Conservation (phyloP, 148 eudicot species). For the Linanthus parryae region DNA sequence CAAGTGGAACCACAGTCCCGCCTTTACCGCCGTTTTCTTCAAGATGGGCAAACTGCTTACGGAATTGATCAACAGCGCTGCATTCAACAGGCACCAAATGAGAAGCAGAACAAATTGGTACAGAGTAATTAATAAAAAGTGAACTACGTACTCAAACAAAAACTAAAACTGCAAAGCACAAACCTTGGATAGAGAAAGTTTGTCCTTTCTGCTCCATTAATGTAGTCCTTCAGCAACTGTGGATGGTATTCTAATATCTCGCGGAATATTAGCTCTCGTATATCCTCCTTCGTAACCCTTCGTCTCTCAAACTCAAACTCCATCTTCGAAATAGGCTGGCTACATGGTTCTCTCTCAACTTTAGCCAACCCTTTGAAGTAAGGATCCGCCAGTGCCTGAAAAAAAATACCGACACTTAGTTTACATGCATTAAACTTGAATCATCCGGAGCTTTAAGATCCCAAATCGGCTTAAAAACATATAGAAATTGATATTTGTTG, state of each 20-base stretch:
- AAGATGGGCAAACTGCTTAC: constrained; percentile 62
- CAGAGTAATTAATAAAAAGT: neutral
- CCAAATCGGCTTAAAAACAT: no score
- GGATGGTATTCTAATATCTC: constrained; percentile 76
- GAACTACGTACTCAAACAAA: neutral
- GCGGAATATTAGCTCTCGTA: constrained; percentile 52
- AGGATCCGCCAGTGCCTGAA: constrained; percentile 63
- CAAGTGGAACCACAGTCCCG: constrained; percentile 36
- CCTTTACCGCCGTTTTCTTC: constrained; percentile 51
- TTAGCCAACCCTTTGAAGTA: constrained; percentile 66
- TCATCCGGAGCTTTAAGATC: no score
- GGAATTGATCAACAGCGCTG: constrained; percentile 65
- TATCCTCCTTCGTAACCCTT: constrained; percentile 53
- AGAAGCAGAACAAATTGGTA: neutral
- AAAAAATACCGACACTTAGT: constrained; percentile 6
- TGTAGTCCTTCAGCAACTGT: constrained; percentile 61
- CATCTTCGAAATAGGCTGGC: constrained; percentile 58
- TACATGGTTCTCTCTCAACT: constrained; percentile 62
- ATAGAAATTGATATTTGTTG: no score
- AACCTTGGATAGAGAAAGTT: constrained; percentile 67
- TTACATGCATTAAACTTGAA: no score
- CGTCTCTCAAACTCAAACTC: constrained; percentile 73
- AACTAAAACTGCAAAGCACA: constrained; percentile 2
- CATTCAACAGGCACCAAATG: constrained; percentile 6
- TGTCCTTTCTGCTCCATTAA: constrained; percentile 46